Evolutionary conservation across 192 early-diverging fungal species (phyloP), one percentile per base, ranked within the genome.

Genomic region (Endogone sp.): DNA sequence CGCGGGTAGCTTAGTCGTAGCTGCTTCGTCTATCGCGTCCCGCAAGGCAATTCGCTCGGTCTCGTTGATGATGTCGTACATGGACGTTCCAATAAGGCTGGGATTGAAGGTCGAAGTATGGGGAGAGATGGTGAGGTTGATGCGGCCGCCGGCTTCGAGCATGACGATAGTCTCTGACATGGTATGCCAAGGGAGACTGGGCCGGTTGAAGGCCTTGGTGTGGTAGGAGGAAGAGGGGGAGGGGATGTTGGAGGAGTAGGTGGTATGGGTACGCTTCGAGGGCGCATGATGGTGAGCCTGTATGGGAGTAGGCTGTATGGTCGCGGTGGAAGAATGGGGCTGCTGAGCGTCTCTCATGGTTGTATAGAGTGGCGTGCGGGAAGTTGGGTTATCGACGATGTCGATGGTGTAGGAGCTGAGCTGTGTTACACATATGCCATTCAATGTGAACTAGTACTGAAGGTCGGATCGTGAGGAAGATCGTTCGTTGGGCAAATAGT

Each of bases 21-120:
- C 29, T 0, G 55, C 59, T 16, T 67, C 59, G 23, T 67, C 59
- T 23, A 67, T 58, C 9, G 59, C 29, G n/a, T 67, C 65, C 10
- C 54, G 56, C 20, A 67, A 32, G 9, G 22, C 27, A 59, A 23
- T 32, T 23, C 56, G 56, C 31, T 67, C 65, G 26, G 31, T 58
- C n/a, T 67, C 65, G 22, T 55, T 26, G 21, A 67, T 58, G 9
- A 67, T 28, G 13, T 67, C 59, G 20, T 59, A 56, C 8, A 67
- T 28, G 6, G 56, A 31, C 13, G 56, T 55, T 10, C 65, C 65
- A 2, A 24, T 23, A 28, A 67, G 30, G 10, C 44, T 55, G 8
- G 56, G 65, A 28, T 67, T 67, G 55, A 67, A 67, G n/a, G 65
- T 20, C 24, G 56, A 59, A 58, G 65, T 58, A 27, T 67, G 44